Evolutionary conservation across 805 yeast species (phyloP).

Genomic region (Cyberlindnera euphorbiiphila): DNA sequence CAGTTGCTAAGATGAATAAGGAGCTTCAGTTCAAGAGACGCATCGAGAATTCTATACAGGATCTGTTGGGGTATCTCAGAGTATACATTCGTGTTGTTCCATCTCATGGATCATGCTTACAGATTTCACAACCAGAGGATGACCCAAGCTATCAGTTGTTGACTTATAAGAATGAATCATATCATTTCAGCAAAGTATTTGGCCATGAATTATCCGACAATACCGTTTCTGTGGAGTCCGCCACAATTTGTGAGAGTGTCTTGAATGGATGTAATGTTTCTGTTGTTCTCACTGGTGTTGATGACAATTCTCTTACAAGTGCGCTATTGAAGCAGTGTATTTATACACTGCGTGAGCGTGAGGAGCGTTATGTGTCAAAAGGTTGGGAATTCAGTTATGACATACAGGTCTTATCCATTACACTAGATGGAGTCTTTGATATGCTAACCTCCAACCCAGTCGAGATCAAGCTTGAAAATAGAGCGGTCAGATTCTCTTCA

Average conservation of each 20-base stretch:
- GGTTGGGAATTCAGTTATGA: slow-evolving; percentile 15
- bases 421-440: slow-evolving; percentile 17
- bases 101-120: background rate
- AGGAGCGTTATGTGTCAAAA: slow-evolving; percentile 9
- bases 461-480: slow-evolving; percentile 16
- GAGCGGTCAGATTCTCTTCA: slow-evolving; percentile 8
- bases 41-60: slow-evolving; percentile 48
- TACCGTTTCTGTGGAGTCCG: slow-evolving; percentile 6
- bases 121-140: background rate
- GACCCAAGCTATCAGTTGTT: slow-evolving; percentile 8
- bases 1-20: slow-evolving; percentile 30
- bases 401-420: slow-evolving; percentile 13
- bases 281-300: slow-evolving; percentile 9
- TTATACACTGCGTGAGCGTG: slow-evolving; percentile 4
- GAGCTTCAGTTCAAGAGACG: slow-evolving; percentile 38
- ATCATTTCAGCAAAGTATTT: slow-evolving; percentile 13
- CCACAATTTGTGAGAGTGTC: slow-evolving; percentile 9
- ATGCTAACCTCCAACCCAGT: background rate
- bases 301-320: slow-evolving; percentile 1
- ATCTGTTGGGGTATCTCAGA: slow-evolving; percentile 32
- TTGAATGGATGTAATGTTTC: slow-evolving; percentile 19
- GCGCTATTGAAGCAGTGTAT: slow-evolving; percentile 2
- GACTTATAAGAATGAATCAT: background rate
- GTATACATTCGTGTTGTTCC: slow-evolving; percentile 16
- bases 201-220: background rate